Evolutionary conservation across 2,329 filamentous ascomycete genomes (phyloP).

Genomic region (Verticillium nonalfalfae): DNA sequence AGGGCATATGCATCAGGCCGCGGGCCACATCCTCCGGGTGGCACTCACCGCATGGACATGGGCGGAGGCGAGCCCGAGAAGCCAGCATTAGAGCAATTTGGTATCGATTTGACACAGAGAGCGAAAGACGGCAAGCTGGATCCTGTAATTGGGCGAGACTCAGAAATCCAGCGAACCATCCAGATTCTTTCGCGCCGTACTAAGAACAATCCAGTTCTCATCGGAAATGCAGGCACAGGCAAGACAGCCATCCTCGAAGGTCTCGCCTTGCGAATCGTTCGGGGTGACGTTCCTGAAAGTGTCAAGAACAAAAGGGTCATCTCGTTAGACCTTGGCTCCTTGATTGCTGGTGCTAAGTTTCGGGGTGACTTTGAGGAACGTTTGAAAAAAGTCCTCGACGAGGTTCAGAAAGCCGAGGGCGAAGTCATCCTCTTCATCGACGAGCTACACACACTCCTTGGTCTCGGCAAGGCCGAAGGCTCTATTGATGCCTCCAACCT

Average conservation of each 20-base stretch:
- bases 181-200: constrained; percentile 88
- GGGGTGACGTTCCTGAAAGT: constrained; percentile 90
- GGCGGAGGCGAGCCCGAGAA: constrained; percentile 69
- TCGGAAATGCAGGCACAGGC: constrained; percentile 83
- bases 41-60: constrained; percentile 90
- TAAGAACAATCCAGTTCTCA: constrained; percentile 95
- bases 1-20: constrained; percentile 63
- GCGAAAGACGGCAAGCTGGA: constrained; percentile 88
- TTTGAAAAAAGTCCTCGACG: constrained; percentile 82
- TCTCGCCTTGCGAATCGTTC: constrained; percentile 80
- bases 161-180: constrained; percentile 89
- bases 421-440: constrained; percentile 93
- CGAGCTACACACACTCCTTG: constrained; percentile 85
- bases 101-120: constrained; percentile 79
- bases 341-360: constrained; percentile 95
- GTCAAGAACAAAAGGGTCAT: constrained; percentile 93
- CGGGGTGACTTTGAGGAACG: constrained; percentile 94
- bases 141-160: constrained; percentile 88
- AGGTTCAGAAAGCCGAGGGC: constrained; percentile 84
- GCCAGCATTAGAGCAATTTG: constrained; percentile 83
- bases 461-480: constrained; percentile 89
- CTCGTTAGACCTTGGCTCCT: constrained; percentile 77
- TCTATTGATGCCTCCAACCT: constrained; percentile 95
- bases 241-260: constrained; percentile 94
- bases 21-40: constrained; percentile 75